These are phyloP conservation scores for Botrytis pseudocinerea DNA, from an alignment of 2,329 filamentous ascomycete genomes.

Conservation along the genomic window DNA sequence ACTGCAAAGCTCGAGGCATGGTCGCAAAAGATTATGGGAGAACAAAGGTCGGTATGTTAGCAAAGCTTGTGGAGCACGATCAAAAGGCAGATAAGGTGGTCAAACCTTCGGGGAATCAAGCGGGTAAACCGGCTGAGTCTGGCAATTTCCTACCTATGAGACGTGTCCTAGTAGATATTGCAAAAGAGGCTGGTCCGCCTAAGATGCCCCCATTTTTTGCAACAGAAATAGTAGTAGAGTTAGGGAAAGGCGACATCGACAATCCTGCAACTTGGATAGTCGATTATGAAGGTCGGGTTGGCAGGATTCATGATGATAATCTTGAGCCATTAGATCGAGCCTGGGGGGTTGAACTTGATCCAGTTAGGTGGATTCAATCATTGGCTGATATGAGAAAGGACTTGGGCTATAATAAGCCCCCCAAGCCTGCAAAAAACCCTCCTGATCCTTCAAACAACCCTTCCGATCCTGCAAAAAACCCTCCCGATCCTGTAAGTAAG, in stretches of 20 bases:
- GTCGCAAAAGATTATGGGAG: not conserved
- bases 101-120: no score
- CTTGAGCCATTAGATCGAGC: not conserved
- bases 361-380: not conserved
- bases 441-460: not conserved
- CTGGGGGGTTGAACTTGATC: not conserved
- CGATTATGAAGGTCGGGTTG: not conserved
- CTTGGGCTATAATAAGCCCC: not conserved
- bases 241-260: not conserved
- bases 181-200: not conserved
- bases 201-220: not conserved
- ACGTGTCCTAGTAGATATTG: not conserved
- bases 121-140: not conserved
- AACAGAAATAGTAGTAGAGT: conserved; percentile 5
- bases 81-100: not conserved
- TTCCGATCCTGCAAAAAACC: not conserved
- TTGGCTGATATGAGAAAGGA: not conserved
- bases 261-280: not conserved
- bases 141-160: not conserved
- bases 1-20: conserved; percentile 5
- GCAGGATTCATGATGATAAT: not conserved
- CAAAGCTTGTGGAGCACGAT: not conserved
- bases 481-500: not conserved
- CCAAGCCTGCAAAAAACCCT: not conserved
- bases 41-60: not conserved